phyloP scores from a whole-genome alignment of 257 asterid genomes.

The Ehretia macrophylla region DNA sequence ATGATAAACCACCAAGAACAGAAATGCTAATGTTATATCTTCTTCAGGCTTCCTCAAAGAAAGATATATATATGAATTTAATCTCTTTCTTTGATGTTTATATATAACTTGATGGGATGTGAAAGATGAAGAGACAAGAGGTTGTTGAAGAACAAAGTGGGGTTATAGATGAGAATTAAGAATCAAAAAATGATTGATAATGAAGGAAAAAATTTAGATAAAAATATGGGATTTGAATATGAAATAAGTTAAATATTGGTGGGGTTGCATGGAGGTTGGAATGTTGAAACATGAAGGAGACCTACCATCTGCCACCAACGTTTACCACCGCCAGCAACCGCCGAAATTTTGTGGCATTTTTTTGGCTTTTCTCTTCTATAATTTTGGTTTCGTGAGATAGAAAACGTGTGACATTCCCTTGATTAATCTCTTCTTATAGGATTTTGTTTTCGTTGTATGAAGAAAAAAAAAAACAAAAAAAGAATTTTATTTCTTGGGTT shows the following conservation, averaged over 20 bases:
- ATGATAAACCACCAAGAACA: no score
- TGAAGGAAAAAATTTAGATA: slow-evolving; percentile 6
- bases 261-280: slow-evolving; percentile 48
- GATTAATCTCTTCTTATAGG: no score
- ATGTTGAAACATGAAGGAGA: slow-evolving; percentile 61
- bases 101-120: slow-evolving; percentile 24
- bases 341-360: slow-evolving; percentile 13
- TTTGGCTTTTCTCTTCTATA: no score
- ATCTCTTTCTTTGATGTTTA: slow-evolving; percentile 11
- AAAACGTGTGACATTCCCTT: no score
- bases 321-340: slow-evolving; percentile 27
- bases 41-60: neutral
- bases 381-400: no score
- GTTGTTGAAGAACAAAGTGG: slow-evolving; percentile 36
- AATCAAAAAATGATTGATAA: slow-evolving; percentile 28
- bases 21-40: neutral
- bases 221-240: slow-evolving; percentile 2
- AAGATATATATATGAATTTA: neutral
- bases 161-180: slow-evolving; percentile 30
- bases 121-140: slow-evolving; percentile 30
- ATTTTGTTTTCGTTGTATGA: no score
- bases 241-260: slow-evolving; percentile 1
- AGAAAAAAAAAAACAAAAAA: no score
- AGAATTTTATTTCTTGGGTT: no score
- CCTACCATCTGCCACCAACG: slow-evolving; percentile 56